phyloP scores from a whole-genome alignment of 169 alveolate species.

The Cryptosporidium viatorum region DNA sequence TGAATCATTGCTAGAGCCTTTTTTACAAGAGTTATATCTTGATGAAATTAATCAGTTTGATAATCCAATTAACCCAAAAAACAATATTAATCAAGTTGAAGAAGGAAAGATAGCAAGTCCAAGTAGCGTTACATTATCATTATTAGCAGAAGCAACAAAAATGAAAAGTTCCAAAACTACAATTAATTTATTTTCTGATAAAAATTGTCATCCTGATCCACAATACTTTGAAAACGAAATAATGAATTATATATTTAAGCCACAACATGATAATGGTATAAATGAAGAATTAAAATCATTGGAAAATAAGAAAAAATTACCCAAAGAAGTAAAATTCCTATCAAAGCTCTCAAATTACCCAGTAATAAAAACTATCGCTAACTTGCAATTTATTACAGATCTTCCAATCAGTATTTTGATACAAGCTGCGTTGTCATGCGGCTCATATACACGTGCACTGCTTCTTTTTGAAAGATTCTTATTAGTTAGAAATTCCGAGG shows the following conservation, averaged over 20 bases:
- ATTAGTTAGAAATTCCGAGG: neutral
- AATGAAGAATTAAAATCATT: neutral
- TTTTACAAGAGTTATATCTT: constrained; percentile 16
- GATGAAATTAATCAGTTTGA: neutral
- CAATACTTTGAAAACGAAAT: constrained; percentile 33
- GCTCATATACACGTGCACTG: constrained; percentile 58
- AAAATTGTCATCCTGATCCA: neutral
- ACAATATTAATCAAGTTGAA: neutral
- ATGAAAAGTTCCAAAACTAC: constrained; percentile 16
- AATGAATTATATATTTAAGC: constrained; percentile 12
- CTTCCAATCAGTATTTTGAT: constrained; percentile 53
- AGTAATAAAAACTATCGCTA: constrained; percentile 26
- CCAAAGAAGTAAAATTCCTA: neutral
- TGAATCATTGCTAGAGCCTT: constrained; percentile 65
- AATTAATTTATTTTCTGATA: neutral
- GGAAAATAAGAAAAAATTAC: neutral
- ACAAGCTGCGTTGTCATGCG: constrained; percentile 65
- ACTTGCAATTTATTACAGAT: constrained; percentile 57
- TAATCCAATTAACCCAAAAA: neutral
- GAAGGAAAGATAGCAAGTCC: constrained; percentile 21
- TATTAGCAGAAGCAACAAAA: constrained; percentile 71
- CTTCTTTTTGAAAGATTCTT: constrained; percentile 66
- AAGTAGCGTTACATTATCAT: constrained; percentile 51
- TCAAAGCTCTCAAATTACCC: constrained; percentile 42
- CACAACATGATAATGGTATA: neutral